Evolutionary conservation across 176 grass and related monocot genomes (phyloP).

Genomic region (sorghum (Sorghum bicolor)): DNA sequence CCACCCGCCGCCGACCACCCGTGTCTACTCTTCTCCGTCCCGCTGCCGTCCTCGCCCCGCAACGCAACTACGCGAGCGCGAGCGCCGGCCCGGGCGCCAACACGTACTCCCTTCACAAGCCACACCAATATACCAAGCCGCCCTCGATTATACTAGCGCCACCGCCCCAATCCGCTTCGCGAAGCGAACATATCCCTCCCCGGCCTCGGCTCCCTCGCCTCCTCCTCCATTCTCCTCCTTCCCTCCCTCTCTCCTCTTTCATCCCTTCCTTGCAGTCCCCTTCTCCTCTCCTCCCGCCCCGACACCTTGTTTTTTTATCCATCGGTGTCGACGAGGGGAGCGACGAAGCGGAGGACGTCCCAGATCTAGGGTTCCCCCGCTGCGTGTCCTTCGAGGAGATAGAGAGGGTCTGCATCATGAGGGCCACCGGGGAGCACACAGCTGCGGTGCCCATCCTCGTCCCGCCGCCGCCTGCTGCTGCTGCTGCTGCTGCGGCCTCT

Average conservation of each 20-base stretch:
- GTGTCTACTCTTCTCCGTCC: neutral
- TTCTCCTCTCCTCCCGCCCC: slow-evolving; percentile 32
- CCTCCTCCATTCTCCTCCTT: neutral
- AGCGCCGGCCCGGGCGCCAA: neutral
- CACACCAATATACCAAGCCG: slow-evolving; percentile 16
- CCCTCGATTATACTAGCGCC: slow-evolving; percentile 26
- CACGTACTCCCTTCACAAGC: slow-evolving; percentile 8
- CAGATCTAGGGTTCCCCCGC: slow-evolving; percentile 66
- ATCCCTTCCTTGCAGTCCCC: neutral
- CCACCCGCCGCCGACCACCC: slow-evolving; percentile 48
- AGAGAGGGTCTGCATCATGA: slow-evolving; percentile 35
- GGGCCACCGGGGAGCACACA: slow-evolving; percentile 42
- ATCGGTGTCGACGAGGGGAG: slow-evolving; percentile 42
- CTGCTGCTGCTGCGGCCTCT: neutral
- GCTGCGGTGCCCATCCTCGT: slow-evolving; percentile 5
- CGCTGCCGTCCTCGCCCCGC: slow-evolving; percentile 37
- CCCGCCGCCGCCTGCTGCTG: neutral
- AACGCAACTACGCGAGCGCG: neutral
- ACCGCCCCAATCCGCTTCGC: neutral
- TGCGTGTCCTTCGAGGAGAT: neutral
- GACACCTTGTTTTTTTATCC: slow-evolving; percentile 43
- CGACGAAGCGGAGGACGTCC: slow-evolving; percentile 10
- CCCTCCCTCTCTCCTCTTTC: neutral
- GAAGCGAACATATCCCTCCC: neutral
- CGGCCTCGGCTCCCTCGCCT: neutral